Evolutionary conservation across 441 rosid genomes (phyloP), one percentile per base, ranked within the genome.

Genomic region (Gossypium schwendimanii): DNA sequence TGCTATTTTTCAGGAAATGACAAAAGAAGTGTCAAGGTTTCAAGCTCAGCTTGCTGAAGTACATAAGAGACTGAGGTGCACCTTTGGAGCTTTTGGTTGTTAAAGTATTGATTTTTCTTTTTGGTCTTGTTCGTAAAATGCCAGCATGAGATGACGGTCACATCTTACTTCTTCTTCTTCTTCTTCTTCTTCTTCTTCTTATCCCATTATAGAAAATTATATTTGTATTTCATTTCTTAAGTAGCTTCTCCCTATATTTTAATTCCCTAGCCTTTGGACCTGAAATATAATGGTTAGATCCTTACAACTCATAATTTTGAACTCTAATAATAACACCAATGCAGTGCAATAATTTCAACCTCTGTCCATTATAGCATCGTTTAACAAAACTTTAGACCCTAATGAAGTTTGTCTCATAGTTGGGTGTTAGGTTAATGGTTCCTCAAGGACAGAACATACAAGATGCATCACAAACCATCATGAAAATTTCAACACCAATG

Each of bases 11-110:
- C 80, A 87, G 88, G 88, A 80, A 66, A 73, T 83, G 78, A 79
- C 78, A 54, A 82, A 81, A 74, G 87, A 83, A 76, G 82, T 77
- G 76, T 83, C 85, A 4, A 24, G 80, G 53, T 70, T 72, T 75
- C 85, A 81, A 81, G 74, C 73, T 75, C 88, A 81, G 72, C 79
- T 87, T 71, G 74, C 78, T 64, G 86, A 85, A 63, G 74, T 75
- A 70, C 87, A 84, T 63, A 81, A 83, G 80, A 81, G 89, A 75
- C 70, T 87, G 63, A 87, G 91, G 91, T 87, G 79, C 78, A 77
- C 36, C 33, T 75, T 77, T 67, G 61, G 39, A 68, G 18, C 66
- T 75, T 70, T 68, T 66, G 24, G 58, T 58, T 60, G 17, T 72
- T 21, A 28, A 54, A 72, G 63, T 52, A 24, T 82, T 21, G 21